Base-by-base conservation (phyloP, 805 yeast genomes). In the Starmerella sp. region DNA sequence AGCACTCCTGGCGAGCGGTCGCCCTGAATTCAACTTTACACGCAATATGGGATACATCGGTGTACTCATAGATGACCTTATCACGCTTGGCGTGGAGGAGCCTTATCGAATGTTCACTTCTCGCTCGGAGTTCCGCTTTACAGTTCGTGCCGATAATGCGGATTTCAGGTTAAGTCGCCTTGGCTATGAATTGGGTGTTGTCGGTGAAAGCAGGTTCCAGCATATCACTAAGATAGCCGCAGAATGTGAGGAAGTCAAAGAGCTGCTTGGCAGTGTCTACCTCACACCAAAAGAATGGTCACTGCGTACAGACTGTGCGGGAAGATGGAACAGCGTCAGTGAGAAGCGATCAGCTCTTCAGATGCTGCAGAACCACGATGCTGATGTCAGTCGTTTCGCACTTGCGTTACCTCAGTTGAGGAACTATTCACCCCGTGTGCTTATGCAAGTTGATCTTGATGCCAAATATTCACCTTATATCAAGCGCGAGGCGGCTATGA, bases 61-160 rank as follows among this genome's bases (percentile, higher is more conserved):
- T 1, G 96, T 93, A 6, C 72, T 93, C 56, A 83, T 93, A 48
- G 98, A 93, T 69, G 99, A 93, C 71, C 74, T 93, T 60, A 84
- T 90, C 34, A 90, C 96, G 0, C 88, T 88, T 67, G 99, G 98
- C 17, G 96, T 93, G 1, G 86, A 83, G 57, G 99, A 93, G 68
- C 99, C 99, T 0, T 93, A 93, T 67, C 74, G 99, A 60, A 93
- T 93, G 98, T 93, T 93, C 66, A 93, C 98, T 0, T 88, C 97
- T 6, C 77, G 99, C 51, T 86, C 96, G 0, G 99, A 93, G 67
- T 93, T 88, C 67, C 75, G 98, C 66, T 80, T 93, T 39, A 83
- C 89, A 36, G 87, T 89, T 5, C 75, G 99, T 56, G 83, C 96
- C 0, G 98, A 93, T 67, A 93, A 93, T 72, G 97, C 99, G 0